Evolutionary conservation across 2,329 filamentous ascomycete genomes (phyloP).

Genomic region (Trichoderma sp.): DNA sequence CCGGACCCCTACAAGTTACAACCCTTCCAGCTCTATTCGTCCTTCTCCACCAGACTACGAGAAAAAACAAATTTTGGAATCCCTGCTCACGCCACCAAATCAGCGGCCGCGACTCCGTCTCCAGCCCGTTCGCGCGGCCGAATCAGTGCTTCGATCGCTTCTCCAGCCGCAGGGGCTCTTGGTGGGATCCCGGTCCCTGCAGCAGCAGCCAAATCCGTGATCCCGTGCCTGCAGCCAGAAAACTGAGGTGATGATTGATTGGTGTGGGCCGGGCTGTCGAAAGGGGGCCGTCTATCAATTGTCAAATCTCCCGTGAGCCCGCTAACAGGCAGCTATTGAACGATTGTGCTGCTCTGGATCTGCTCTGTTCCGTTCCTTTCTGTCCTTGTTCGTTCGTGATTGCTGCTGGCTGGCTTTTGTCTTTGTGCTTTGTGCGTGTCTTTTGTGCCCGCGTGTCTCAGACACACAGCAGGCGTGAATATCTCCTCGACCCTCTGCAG

Average conservation of each 20-base stretch:
- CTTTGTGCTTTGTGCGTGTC: not conserved
- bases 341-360: not conserved
- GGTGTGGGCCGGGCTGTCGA: constrained; percentile 13
- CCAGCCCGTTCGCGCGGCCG: not conserved
- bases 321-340: not conserved
- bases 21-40: not conserved
- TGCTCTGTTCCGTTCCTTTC: not conserved
- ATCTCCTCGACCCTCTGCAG: not conserved
- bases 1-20: too few relatives aligned
- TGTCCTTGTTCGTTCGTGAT: not conserved
- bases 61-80: not conserved
- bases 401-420: not conserved
- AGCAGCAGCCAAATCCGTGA: not conserved
- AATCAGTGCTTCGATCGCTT: constrained; percentile 12
- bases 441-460: not conserved
- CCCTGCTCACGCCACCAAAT: constrained; percentile 9
- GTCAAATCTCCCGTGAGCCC: constrained; percentile 10
- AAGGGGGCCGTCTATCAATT: constrained; percentile 11
- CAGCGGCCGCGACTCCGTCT: not conserved
- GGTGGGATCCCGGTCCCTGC: not conserved
- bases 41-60: not conserved
- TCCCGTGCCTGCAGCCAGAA: not conserved
- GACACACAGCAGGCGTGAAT: not conserved
- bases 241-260: not conserved
- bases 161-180: constrained; percentile 8